Evolutionary conservation across 2,329 filamentous ascomycete species (phyloP), one percentile per base, ranked within the genome.

Genomic region (Trichoderma lentiforme): DNA sequence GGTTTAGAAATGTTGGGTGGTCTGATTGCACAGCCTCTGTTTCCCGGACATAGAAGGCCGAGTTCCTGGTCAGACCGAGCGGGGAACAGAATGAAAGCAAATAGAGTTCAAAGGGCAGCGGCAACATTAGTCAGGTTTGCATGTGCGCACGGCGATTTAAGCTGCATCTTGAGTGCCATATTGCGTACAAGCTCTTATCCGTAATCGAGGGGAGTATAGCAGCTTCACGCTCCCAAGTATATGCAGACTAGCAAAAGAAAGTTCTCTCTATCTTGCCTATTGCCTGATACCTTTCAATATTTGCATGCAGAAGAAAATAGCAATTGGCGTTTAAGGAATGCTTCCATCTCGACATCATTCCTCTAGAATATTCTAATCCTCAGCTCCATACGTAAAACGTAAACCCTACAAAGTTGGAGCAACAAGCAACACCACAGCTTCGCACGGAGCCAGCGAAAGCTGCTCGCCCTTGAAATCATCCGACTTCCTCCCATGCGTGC

Each of bases 381-480:
- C 21, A 3, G 39, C 4, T 53, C 1, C 43, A 51, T 51, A 53
- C n/a, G 47, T 24, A 24, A 14, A 53, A 21, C 21, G 21, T 21
- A 21, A 21, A 21, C 21, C 21, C 47, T 24, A 21, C 7, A 12
- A 6, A 53, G 9, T 14, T 14, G 11, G 47, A 0, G 1, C 11
- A 24, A 83, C 70, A 56, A 82, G 74, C 47, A 83, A 69, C 1
- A 79, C 80, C 53, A 81, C 73, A 0, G 80, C 80, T 73, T 84
- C 82, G 43, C 78, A 83, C 24, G 82, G 79, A 15, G 74, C 79
- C n/a, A 84, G 74, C 24, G 74, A 75, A 30, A 82, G 76, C 32
- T 77, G 72, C 0, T 74, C 77, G 5, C 71, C 71, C 11, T 73
- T 73, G 2, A 83, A 73, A 57, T 80, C 76, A 3, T 77, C 73